Conservation (phyloP, 164 flowering plant genomes). For the Annona squamosa region DNA sequence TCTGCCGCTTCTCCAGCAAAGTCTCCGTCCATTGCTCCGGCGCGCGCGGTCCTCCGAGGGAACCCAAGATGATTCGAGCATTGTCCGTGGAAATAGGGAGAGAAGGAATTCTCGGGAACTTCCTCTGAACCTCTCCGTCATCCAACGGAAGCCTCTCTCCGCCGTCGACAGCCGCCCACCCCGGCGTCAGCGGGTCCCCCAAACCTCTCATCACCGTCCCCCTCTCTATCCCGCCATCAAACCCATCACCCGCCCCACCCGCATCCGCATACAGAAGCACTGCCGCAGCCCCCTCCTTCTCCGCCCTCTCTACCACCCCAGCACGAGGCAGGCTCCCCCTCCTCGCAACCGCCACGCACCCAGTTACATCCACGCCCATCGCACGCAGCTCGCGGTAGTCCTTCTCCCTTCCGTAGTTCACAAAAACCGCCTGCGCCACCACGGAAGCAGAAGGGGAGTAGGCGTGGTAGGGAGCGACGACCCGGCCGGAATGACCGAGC, state of each 20-base stretch:
- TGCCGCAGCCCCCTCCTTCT: conserved; percentile 47
- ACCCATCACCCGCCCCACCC: conserved; percentile 22
- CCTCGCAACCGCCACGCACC: conserved; percentile 57
- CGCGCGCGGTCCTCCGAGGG: conserved; percentile 43
- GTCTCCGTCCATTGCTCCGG: conserved; percentile 56
- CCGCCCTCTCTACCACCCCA: conserved; percentile 55
- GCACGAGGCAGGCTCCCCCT: conserved; percentile 51
- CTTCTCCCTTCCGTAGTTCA: conserved; percentile 57
- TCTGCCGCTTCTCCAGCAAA: conserved; percentile 7
- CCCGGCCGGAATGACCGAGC: conserved; percentile 12
- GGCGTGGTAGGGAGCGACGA: conserved; percentile 76
- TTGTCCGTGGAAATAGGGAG: conserved; percentile 59
- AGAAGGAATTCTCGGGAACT: conserved; percentile 75
- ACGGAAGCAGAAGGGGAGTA: conserved; percentile 78
- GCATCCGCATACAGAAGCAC: conserved; percentile 62
- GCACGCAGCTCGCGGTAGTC: conserved; percentile 50
- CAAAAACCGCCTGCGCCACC: conserved; percentile 47
- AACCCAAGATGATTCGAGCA: conserved; percentile 47
- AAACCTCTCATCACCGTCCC: conserved; percentile 26
- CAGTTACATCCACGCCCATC: conserved; percentile 57
- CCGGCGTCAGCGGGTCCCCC: conserved; percentile 89
- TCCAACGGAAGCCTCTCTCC: conserved; percentile 54
- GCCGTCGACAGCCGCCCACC: conserved; percentile 67
- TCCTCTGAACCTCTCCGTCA: conserved; percentile 35
- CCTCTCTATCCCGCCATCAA: conserved; percentile 86